Base-by-base conservation (phyloP, 2,329 filamentous ascomycete species). In the Emericellopsis atlantica region DNA sequence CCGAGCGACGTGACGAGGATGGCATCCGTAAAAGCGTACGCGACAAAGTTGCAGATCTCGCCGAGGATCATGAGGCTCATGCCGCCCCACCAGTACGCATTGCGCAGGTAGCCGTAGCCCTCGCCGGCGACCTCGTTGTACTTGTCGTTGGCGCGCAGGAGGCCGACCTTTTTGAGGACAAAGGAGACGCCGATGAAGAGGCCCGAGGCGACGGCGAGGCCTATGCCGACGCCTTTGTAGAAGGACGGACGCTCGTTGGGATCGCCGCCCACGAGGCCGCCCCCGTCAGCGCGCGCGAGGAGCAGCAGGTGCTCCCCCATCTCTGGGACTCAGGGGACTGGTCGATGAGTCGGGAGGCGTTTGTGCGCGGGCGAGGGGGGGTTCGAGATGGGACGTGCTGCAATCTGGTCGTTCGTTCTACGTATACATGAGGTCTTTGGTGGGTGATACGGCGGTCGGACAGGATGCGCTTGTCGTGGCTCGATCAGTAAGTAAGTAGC, bases 31-130 rank as follows among this genome's bases (percentile, higher is more conserved):
- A 96, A 96, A 43, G 88, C 86, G 57, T 96, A 96, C 41, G 92
- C 92, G 57, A 90, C 86, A 58, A 96, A 94, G 64, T 98, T 98
- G 75, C 87, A 94, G 43, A 95, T 77, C 62, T 98, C 92, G 50
- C 92, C 92, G 35, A 96, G 53, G 51, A 96, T 95, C 92, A 98
- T 96, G 44, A 96, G 72, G 0, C 69, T 88, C 92, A 98, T 96
- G 51, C 92, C 92, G 2, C 68, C 61, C 92, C 92, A 98, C 92
- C 92, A 98, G 67, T 76, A 95, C 16, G 70, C 70, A 54, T 96
- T 96, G 66, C 94, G 95, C 52, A 98, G 76, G 59, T 96, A 98
- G 46, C 90, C 89, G 59, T 96, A 96, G 43, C 92, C 92, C 61
- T 96, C 90, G 45, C 92, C 92, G 1, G 92, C 89, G 49, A 85